Evolutionary conservation across 345 rosid genomes (phyloP).

Genomic region (Eucalyptus pumila): DNA sequence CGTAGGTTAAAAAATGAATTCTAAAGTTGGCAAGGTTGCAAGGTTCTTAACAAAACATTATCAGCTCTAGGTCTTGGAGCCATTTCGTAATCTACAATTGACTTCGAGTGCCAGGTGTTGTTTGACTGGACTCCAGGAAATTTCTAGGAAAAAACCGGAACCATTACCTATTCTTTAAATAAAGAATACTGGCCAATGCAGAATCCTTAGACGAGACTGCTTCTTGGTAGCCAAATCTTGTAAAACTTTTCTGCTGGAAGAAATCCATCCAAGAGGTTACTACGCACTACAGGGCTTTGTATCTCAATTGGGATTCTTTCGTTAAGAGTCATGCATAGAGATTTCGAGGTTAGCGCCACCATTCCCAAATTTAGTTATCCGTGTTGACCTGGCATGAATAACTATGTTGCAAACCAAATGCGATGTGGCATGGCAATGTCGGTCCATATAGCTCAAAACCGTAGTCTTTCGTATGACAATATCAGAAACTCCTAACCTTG

Average conservation of each 20-base stretch:
- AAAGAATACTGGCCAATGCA: not conserved
- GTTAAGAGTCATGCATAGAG: not conserved
- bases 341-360: not conserved
- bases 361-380: not conserved
- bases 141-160: not conserved
- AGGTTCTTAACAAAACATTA: not conserved
- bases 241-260: not conserved
- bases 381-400: not conserved
- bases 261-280: not conserved
- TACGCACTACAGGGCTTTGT: not conserved
- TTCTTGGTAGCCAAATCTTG: not conserved
- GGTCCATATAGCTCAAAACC: not conserved
- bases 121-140: not conserved
- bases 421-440: not conserved
- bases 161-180: not conserved
- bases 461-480: not conserved
- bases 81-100: not conserved
- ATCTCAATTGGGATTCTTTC: not conserved
- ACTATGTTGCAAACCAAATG: not conserved
- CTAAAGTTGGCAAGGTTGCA: not conserved
- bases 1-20: not conserved
- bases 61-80: not conserved
- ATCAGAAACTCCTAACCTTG: not conserved
- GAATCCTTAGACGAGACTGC: not conserved
- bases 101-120: not conserved